A percentile compares a stretch with the other conserved stretches of the same genome.
Evolutionary conservation across 2,329 filamentous ascomycete species (phyloP).

Genomic region (Talaromyces funiculosus): DNA sequence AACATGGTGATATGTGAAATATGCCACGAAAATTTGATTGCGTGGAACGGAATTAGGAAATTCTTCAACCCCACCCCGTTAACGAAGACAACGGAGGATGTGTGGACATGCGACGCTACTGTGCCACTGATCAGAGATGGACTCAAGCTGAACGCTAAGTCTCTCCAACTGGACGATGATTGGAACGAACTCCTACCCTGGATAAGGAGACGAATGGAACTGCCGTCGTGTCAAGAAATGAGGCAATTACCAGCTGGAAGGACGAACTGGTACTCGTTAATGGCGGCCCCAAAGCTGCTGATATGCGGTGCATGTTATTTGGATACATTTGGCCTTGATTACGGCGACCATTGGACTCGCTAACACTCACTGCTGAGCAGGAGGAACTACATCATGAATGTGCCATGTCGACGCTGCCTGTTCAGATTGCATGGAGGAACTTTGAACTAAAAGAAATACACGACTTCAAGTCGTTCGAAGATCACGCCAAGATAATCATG

Average conservation of each 20-base stretch:
- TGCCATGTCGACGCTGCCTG: background rate
- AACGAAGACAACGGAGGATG: background rate
- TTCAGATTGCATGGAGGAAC: background rate
- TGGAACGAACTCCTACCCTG: background rate
- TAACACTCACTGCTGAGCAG: background rate
- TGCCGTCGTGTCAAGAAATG: background rate
- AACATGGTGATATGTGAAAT: background rate
- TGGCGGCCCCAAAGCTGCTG: background rate
- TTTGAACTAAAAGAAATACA: background rate
- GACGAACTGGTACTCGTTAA: background rate
- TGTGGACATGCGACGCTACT: background rate
- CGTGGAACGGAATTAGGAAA: conserved; percentile 36
- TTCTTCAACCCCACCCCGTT: conserved; percentile 37
- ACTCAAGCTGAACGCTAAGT: background rate
- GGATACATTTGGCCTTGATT: background rate
- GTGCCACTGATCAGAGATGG: background rate
- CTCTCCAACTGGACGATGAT: background rate
- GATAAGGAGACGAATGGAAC: background rate
- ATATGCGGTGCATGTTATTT: background rate
- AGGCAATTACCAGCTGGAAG: background rate
- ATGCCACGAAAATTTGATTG: background rate
- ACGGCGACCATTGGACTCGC: background rate
- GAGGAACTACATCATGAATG: background rate
- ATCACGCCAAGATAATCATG: background rate
- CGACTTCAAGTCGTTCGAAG: background rate